phyloP scores from a whole-genome alignment of 1,284 basidiomycete genomes.

The Rhizoctonia solani region DNA sequence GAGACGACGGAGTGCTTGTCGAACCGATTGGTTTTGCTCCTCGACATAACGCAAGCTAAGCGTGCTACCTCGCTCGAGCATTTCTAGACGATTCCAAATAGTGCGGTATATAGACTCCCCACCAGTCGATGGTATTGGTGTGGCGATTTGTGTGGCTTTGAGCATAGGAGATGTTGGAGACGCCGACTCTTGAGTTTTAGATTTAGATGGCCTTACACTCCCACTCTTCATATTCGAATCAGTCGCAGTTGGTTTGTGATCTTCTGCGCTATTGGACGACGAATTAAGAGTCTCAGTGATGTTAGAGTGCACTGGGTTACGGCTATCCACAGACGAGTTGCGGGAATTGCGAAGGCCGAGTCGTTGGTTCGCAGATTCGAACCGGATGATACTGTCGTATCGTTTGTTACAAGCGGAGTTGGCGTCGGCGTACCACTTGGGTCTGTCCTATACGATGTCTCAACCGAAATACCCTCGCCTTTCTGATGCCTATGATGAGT shows the following conservation, averaged over 20 bases:
- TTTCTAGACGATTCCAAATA: conserved; percentile 90
- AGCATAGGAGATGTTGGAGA: conserved; percentile 36
- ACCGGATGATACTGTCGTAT: background rate
- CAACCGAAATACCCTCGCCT: background rate
- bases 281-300: background rate
- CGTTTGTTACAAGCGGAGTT: too few relatives aligned
- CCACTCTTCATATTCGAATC: conserved; percentile 29
- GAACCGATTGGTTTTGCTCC: conserved; percentile 80
- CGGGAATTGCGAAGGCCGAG: too few relatives aligned
- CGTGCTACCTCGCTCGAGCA: conserved; percentile 87
- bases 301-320: too few relatives aligned
- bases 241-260: background rate
- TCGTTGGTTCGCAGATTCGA: background rate
- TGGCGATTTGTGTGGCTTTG: background rate
- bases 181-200: conserved; percentile 34
- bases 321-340: too few relatives aligned
- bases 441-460: background rate
- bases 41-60: conserved; percentile 88
- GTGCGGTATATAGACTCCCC: conserved; percentile 97
- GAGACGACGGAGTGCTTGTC: conserved; percentile 75
- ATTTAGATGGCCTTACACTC: conserved; percentile 17
- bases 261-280: background rate
- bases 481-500: background rate
- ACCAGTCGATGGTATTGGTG: conserved; percentile 45
- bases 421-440: too few relatives aligned